Base-by-base conservation (phyloP, 805 yeast species). In the Wickerhamomyces tratensis region DNA sequence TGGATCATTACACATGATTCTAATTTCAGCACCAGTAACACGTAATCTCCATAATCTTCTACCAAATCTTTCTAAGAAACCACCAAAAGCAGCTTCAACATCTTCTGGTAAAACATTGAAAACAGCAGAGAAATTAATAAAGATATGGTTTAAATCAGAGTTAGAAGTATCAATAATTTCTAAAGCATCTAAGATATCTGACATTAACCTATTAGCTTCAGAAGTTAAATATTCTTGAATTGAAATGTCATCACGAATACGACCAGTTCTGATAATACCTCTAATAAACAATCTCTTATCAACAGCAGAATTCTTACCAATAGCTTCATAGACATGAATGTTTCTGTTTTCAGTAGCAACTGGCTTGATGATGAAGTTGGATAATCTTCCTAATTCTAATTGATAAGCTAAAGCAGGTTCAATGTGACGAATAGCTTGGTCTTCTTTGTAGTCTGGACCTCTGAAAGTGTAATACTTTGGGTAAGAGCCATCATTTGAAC, bases 321-420 rank as follows among this genome's bases (percentile, higher is more conserved):
- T 77, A 36, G 96, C 98, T 69, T 89, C 96, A 58, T 93, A 93
- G 41, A 94, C 97, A 59, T 93, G 98, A 50, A 93, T 86, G 71
- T 91, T 89, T 69, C 98, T 82, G 74, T 93, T 93, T 64, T 89
- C 97, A 45, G 96, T 86, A 70, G 86, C 85, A 43, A 91, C 86
- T 41, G 96, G 98, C 62, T 83, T 87, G 67, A 91, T 86, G 68
- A 86, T 81, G 69, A 93, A 93, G 71, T 93, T 94, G 38, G 95
- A 86, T 66, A 93, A 74, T 68, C 98, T 81, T 56, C 86, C 91
- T 49, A 93, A 74, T 68, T 93, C 99, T 52, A 93, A 76, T 71
- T 93, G 98, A 84, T 80, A 93, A 41, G 98, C 98, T 56, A 91
- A 73, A 36, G 98, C 96, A 25, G 99, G 99, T 65, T 93, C 98